These are phyloP conservation scores for Hypoxylon cercidicola DNA, from an alignment of 495 filamentous ascomycete species.

Conservation along the genomic window DNA sequence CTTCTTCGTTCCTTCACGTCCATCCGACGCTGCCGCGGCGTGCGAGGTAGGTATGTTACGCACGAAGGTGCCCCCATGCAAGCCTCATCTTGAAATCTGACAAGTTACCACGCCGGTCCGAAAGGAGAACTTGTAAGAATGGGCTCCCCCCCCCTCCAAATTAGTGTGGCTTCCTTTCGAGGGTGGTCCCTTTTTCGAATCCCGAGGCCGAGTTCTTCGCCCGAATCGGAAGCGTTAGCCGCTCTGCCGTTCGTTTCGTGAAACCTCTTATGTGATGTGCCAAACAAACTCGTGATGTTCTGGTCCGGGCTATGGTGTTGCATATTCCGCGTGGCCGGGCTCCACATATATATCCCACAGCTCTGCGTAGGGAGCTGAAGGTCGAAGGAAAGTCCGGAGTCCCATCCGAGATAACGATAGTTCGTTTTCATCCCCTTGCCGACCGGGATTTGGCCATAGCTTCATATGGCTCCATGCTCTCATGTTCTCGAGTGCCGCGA, in stretches of 20 bases:
- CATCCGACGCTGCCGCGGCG: background rate
- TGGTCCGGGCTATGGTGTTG: constrained; percentile 13
- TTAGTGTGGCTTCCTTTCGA: background rate
- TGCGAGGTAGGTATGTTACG: too few relatives aligned
- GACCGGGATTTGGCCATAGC: background rate
- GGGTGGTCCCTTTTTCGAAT: background rate
- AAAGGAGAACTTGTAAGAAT: too few relatives aligned
- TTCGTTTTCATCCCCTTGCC: constrained; percentile 1
- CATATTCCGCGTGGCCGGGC: constrained; percentile 14
- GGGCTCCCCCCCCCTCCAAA: too few relatives aligned
- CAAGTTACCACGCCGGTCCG: background rate
- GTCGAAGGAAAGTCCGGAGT: constrained; percentile 14
- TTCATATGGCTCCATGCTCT: background rate
- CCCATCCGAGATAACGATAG: constrained; percentile 24
- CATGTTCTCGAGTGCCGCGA: background rate
- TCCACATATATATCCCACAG: constrained; percentile 26
- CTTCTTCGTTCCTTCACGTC: background rate
- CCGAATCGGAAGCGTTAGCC: constrained; percentile 1
- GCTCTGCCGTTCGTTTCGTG: background rate
- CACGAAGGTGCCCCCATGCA: too few relatives aligned
- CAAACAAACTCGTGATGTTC: background rate
- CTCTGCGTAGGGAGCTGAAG: constrained; percentile 19
- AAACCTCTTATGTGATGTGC: too few relatives aligned
- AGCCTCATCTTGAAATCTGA: too few relatives aligned
- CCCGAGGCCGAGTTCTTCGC: background rate